Evolutionary conservation across 805 yeast genomes (phyloP).

Genomic region (Saccharomycopsis oosterbeekiorum): DNA sequence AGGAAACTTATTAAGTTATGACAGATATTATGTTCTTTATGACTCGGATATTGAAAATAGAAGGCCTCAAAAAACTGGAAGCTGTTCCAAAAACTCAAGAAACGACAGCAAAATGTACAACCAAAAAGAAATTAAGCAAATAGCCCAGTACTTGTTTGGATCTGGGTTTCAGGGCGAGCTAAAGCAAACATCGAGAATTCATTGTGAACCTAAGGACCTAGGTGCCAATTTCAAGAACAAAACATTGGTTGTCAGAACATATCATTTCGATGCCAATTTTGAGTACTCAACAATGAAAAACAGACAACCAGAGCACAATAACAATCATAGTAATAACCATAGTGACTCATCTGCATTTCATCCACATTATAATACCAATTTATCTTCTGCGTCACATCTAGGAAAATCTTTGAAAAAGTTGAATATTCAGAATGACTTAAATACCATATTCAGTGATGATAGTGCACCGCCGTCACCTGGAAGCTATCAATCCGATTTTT

Average conservation of each 20-base stretch:
- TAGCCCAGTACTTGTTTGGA: conserved; percentile 18
- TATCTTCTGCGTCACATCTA: neutral
- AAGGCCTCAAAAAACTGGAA: neutral
- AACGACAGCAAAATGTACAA: neutral
- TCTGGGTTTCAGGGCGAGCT: conserved; percentile 13
- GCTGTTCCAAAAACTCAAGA: neutral
- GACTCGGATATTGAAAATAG: conserved; percentile 15
- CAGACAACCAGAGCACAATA: neutral
- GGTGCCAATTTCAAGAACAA: conserved; percentile 3
- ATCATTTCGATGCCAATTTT: conserved; percentile 18
- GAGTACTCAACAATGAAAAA: conserved; percentile 5
- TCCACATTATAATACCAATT: neutral
- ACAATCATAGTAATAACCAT: neutral
- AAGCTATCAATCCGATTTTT: neutral
- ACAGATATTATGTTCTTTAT: conserved; percentile 15
- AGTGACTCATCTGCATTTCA: neutral
- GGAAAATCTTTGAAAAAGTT: neutral
- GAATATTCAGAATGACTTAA: neutral
- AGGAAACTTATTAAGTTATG: conserved; percentile 8
- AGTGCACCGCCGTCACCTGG: neutral
- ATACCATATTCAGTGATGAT: neutral
- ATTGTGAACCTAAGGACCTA: conserved; percentile 15
- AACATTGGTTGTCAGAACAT: conserved; percentile 15
- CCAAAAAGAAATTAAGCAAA: conserved; percentile 6
- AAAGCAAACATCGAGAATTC: conserved; percentile 15